These are phyloP conservation scores for Quercus agrifolia DNA, from an alignment of 306 rosid species.

Conservation along the genomic window DNA sequence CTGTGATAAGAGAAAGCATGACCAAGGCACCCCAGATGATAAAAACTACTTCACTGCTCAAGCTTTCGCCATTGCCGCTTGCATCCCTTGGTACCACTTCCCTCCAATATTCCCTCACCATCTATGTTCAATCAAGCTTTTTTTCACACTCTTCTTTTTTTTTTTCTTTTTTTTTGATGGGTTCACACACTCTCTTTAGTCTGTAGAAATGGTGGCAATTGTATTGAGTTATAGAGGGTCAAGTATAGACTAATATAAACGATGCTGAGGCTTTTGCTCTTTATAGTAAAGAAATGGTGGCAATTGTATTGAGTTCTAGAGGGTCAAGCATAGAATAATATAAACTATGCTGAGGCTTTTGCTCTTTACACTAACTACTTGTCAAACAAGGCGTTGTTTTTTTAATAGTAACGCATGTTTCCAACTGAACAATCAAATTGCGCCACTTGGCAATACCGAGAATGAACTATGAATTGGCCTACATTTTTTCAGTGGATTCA, in stretches of 20 bases:
- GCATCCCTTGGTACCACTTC: constrained; percentile 26
- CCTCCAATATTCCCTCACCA: constrained; percentile 49
- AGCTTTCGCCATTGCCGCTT: constrained; percentile 23
- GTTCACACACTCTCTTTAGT: not conserved
- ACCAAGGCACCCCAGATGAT: constrained; percentile 42
- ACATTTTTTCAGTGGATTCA: not conserved
- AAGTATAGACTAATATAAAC: not conserved
- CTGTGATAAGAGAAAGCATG: constrained; percentile 37
- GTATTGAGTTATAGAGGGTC: not conserved
- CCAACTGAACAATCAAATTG: not conserved
- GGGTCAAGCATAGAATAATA: not conserved
- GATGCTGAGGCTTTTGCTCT: not conserved
- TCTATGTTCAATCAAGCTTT: constrained; percentile 6
- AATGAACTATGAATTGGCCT: not conserved
- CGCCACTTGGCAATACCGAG: not conserved
- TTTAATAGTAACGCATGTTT: not conserved
- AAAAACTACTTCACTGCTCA: constrained; percentile 21
- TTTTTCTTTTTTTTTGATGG: too few species aligned
- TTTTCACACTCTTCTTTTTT: not conserved
- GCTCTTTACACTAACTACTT: not conserved
- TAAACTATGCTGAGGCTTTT: not conserved
- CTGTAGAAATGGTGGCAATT: not conserved
- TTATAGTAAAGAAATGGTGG: not conserved
- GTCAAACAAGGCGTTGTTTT: not conserved
- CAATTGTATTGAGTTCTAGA: not conserved